These are phyloP conservation scores for Beauveria sp. DNA, from an alignment of 2,329 filamentous ascomycete species.

Conservation along the genomic window DNA sequence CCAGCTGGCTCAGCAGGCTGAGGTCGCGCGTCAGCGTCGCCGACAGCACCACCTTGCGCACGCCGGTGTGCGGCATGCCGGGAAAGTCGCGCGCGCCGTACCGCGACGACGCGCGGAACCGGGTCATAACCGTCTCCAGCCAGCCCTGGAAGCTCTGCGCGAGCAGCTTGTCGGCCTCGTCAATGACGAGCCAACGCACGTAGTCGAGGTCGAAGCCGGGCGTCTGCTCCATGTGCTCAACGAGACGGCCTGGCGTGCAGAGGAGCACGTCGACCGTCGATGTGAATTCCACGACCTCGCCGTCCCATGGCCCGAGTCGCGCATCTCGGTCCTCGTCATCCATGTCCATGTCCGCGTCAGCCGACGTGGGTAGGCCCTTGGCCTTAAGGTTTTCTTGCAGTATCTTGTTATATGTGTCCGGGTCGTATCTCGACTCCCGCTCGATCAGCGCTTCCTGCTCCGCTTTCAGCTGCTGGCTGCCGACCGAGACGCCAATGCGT, in stretches of 20 bases:
- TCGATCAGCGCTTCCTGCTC: constrained; percentile 46
- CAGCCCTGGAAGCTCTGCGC: constrained; percentile 91
- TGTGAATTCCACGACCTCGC: constrained; percentile 53
- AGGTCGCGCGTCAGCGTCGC: constrained; percentile 88
- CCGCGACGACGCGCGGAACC: constrained; percentile 39
- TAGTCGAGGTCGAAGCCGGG: constrained; percentile 71
- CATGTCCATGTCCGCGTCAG: constrained; percentile 6
- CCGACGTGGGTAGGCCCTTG: background rate
- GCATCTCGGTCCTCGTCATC: constrained; percentile 14
- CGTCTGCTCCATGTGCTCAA: constrained; percentile 83
- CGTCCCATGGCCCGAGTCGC: constrained; percentile 27
- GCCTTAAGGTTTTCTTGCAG: constrained; percentile 19
- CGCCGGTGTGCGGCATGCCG: constrained; percentile 42
- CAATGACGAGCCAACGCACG: constrained; percentile 82
- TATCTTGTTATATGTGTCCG: constrained; percentile 36
- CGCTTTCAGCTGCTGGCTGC: constrained; percentile 65
- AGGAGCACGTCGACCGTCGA: constrained; percentile 83
- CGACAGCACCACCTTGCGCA: constrained; percentile 80
- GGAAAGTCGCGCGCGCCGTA: constrained; percentile 47
- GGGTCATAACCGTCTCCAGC: constrained; percentile 64
- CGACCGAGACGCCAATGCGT: constrained; percentile 74
- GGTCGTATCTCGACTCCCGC: constrained; percentile 53
- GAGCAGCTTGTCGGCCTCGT: constrained; percentile 87
- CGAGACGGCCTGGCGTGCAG: constrained; percentile 83
- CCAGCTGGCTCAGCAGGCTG: constrained; percentile 67